These are phyloP conservation scores for Annulohypoxylon stygium DNA, from an alignment of 495 filamentous ascomycete genomes.

Conservation along the genomic window DNA sequence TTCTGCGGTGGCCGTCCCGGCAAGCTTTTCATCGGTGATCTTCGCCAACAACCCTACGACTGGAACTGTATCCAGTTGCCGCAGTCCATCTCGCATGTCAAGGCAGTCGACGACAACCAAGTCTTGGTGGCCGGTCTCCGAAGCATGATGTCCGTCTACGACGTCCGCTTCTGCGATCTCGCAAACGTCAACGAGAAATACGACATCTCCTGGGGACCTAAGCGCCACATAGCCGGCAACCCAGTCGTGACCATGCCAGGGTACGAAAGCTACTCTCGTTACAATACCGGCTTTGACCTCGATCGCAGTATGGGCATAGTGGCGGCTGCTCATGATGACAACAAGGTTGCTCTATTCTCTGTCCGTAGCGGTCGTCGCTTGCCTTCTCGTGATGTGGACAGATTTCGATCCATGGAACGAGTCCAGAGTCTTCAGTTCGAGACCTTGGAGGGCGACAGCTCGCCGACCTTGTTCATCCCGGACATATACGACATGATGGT, in stretches of 20 bases:
- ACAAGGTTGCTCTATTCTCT: constrained; percentile 57
- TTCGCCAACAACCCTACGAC: constrained; percentile 33
- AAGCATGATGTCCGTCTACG: constrained; percentile 56
- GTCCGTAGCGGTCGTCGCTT: constrained; percentile 53
- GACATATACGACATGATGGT: neutral
- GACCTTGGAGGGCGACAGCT: constrained; percentile 49
- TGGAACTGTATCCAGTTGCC: constrained; percentile 39
- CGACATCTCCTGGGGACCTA: neutral
- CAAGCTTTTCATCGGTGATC: constrained; percentile 52
- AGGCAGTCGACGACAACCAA: constrained; percentile 48
- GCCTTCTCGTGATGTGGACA: constrained; percentile 24
- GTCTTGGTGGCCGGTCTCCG: constrained; percentile 56
- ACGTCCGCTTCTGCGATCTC: constrained; percentile 50
- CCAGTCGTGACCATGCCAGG: constrained; percentile 55
- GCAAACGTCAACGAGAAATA: neutral
- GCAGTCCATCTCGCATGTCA: constrained; percentile 52
- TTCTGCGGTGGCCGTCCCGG: constrained; percentile 57
- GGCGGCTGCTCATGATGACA: constrained; percentile 59
- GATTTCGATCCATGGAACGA: constrained; percentile 12
- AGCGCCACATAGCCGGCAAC: neutral
- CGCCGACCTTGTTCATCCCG: constrained; percentile 52
- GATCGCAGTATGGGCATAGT: constrained; percentile 51
- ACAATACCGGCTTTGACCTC: constrained; percentile 56
- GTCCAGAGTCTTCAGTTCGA: constrained; percentile 52
- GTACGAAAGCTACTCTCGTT: constrained; percentile 54